phyloP scores from a whole-genome alignment of 2,329 filamentous ascomycete species.

The Metarhizium humberi region DNA sequence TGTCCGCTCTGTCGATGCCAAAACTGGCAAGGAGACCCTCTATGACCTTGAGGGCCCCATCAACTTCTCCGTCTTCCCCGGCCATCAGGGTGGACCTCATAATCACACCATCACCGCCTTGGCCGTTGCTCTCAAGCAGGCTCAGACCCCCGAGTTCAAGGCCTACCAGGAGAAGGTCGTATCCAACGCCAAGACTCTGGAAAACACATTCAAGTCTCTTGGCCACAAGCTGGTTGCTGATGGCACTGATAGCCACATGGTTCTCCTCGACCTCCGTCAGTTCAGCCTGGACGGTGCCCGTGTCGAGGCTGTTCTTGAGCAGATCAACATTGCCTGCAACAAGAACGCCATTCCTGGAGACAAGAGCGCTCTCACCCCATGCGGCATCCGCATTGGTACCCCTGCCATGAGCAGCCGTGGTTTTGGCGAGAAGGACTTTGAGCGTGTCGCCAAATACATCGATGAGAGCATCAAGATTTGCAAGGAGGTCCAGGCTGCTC shows the following conservation, averaged over 20 bases:
- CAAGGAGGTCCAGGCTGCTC: slow-evolving; percentile 72
- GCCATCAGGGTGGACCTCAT: slow-evolving; percentile 96
- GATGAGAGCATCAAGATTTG: slow-evolving; percentile 81
- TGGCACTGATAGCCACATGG: slow-evolving; percentile 96
- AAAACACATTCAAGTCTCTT: slow-evolving; percentile 72
- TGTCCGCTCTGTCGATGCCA: slow-evolving; percentile 78
- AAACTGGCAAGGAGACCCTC: slow-evolving; percentile 79
- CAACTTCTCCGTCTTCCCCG: slow-evolving; percentile 98
- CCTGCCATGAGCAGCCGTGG: slow-evolving; percentile 96
- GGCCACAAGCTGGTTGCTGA: slow-evolving; percentile 93
- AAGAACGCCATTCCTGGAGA: slow-evolving; percentile 98
- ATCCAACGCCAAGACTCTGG: slow-evolving; percentile 85
- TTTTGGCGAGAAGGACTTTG: slow-evolving; percentile 87
- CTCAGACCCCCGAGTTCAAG: slow-evolving; percentile 81
- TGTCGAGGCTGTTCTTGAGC: slow-evolving; percentile 91
- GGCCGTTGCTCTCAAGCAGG: slow-evolving; percentile 90
- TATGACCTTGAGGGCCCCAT: slow-evolving; percentile 95
- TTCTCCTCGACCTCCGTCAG: slow-evolving; percentile 86
- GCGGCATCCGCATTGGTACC: slow-evolving; percentile 90
- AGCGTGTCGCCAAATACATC: slow-evolving; percentile 82
- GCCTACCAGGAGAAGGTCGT: slow-evolving; percentile 89
- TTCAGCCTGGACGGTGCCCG: slow-evolving; percentile 83
- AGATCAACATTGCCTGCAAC: slow-evolving; percentile 98
- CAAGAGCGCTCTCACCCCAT: slow-evolving; percentile 91
- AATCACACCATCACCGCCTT: slow-evolving; percentile 99